Conservation (phyloP, 768 basidiomycete species). For the Clavaria fumosa region DNA sequence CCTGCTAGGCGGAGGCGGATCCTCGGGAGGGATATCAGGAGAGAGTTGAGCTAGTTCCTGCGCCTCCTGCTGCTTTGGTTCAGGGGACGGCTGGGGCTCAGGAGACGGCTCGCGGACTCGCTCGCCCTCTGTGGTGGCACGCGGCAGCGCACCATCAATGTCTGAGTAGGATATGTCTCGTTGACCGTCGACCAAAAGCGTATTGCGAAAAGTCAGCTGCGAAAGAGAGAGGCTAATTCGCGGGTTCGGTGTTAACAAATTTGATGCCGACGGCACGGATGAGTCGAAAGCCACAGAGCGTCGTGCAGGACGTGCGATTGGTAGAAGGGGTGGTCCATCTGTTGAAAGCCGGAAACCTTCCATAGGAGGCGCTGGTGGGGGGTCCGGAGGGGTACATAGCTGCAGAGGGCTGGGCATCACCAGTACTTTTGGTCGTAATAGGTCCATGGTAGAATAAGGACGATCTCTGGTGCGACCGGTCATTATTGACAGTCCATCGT, state of each 20-base stretch:
- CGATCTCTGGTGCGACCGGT: conserved; percentile 31
- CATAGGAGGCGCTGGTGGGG: conserved; percentile 23
- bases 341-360: conserved; percentile 49
- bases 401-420: conserved; percentile 90
- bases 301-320: conserved; percentile 47
- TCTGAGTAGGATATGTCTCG: conserved; percentile 47
- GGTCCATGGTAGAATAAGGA: conserved; percentile 57
- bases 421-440: conserved; percentile 81
- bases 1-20: conserved; percentile 24
- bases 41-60: no score
- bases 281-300: conserved; percentile 25
- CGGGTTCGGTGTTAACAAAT: conserved; percentile 70
- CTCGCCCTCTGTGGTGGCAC: conserved; percentile 67
- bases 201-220: conserved; percentile 77
- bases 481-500: conserved; percentile 31
- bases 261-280: conserved; percentile 29
- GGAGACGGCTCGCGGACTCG: conserved; percentile 42
- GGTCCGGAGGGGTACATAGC: conserved; percentile 22
- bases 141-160: conserved; percentile 43
- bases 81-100: no score
- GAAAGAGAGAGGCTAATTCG: conserved; percentile 55
- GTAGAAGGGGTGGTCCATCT: conserved; percentile 68
- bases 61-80: no score
- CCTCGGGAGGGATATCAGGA: conserved; percentile 29
- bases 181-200: conserved; percentile 54